phyloP scores from a whole-genome alignment of 2,329 filamentous ascomycete species.

The Hymenoscyphus scutula region DNA sequence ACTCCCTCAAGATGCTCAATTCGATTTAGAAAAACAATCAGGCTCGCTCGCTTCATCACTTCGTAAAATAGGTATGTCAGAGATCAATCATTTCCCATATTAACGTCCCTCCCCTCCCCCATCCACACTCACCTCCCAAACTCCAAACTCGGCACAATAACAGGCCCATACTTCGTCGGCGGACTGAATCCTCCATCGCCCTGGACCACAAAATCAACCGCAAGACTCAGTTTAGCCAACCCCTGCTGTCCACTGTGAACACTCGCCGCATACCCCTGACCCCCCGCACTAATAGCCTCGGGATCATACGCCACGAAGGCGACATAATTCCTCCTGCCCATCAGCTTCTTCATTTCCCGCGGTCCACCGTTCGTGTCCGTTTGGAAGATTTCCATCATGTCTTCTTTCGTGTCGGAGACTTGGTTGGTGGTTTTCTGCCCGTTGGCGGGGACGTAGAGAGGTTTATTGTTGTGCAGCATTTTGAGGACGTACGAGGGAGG shows the following conservation, averaged over 20 bases:
- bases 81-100: neutral
- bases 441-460: conserved; percentile 87
- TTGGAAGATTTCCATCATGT: conserved; percentile 99
- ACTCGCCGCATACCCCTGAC: conserved; percentile 29
- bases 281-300: conserved; percentile 50
- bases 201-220: conserved; percentile 96
- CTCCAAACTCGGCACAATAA: conserved; percentile 86
- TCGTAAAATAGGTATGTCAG: neutral
- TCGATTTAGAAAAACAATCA: neutral
- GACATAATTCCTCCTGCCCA: conserved; percentile 90
- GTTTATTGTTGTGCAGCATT: conserved; percentile 91
- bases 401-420: conserved; percentile 91
- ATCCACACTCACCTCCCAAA: conserved; percentile 54
- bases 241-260: conserved; percentile 43
- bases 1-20: conserved; percentile 3
- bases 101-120: neutral
- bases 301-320: conserved; percentile 94
- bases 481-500: conserved; percentile 84
- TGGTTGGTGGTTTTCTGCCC: conserved; percentile 74
- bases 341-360: conserved; percentile 84
- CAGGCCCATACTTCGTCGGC: conserved; percentile 94
- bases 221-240: conserved; percentile 72
- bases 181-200: conserved; percentile 77
- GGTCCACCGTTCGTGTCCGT: conserved; percentile 82
- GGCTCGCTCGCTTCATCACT: neutral